Conservation (phyloP, 2,329 filamentous ascomycete genomes). For the Cadophora gregata region DNA sequence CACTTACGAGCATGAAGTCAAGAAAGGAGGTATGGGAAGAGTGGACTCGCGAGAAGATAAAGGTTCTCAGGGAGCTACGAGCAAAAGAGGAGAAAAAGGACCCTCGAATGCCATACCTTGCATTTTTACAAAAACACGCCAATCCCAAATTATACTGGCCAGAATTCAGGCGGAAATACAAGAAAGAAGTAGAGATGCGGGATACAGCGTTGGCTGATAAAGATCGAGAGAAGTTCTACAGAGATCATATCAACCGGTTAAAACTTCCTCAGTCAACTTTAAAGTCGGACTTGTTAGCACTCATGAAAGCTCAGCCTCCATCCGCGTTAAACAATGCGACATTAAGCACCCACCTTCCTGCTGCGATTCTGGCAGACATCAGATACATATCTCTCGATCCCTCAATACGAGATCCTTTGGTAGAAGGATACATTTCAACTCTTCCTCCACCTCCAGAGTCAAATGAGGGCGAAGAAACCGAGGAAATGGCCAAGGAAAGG, state of each 20-base stretch:
- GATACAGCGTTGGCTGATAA: slow-evolving; percentile 74
- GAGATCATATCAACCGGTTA: slow-evolving; percentile 72
- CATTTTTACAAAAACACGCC: slow-evolving; percentile 80
- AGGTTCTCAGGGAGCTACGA: slow-evolving; percentile 72
- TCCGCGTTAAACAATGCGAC: slow-evolving; percentile 65
- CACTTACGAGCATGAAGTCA: slow-evolving; percentile 78
- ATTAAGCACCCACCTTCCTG: slow-evolving; percentile 62
- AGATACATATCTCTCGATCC: slow-evolving; percentile 72
- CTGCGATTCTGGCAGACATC: slow-evolving; percentile 67
- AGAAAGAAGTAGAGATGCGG: slow-evolving; percentile 81
- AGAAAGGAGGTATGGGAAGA: slow-evolving; percentile 83
- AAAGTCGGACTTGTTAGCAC: slow-evolving; percentile 70
- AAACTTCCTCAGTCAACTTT: slow-evolving; percentile 69
- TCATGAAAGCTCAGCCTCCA: slow-evolving; percentile 67
- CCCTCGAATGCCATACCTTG: slow-evolving; percentile 81
- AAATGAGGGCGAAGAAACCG: slow-evolving; percentile 53
- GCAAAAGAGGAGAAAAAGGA: slow-evolving; percentile 81
- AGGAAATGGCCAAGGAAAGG: slow-evolving; percentile 56
- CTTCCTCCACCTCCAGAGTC: slow-evolving; percentile 63
- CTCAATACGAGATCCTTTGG: slow-evolving; percentile 64
- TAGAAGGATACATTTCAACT: slow-evolving; percentile 70
- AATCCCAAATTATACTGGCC: slow-evolving; percentile 96
- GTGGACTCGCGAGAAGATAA: slow-evolving; percentile 82
- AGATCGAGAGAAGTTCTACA: slow-evolving; percentile 80
- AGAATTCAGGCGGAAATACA: slow-evolving; percentile 92